Percentiles rank a stretch among this genome's conserved stretches.
These are phyloP conservation scores for Aspergillus haitiensis DNA, from an alignment of 495 filamentous ascomycete genomes.

Conservation along the genomic window DNA sequence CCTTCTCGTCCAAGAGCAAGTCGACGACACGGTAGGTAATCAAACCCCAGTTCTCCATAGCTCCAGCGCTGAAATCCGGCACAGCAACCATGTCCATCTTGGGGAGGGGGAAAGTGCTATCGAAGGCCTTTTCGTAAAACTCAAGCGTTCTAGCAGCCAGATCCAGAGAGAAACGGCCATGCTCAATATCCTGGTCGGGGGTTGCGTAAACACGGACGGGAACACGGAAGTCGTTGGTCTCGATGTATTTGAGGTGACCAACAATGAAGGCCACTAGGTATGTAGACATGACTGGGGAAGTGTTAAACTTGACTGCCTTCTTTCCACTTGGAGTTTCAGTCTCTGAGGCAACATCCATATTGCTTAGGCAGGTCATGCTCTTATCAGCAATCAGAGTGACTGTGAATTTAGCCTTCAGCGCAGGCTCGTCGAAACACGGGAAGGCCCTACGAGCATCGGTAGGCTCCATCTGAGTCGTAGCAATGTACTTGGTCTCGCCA, in stretches of 20 bases:
- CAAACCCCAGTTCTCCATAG: conserved; percentile 99
- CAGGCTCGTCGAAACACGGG: conserved; percentile 72
- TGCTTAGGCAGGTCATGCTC: conserved; percentile 63
- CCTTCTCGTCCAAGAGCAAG: conserved; percentile 88
- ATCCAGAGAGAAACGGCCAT: conserved; percentile 64
- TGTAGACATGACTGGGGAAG: conserved; percentile 66
- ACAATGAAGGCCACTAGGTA: conserved; percentile 70
- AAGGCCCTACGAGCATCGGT: conserved; percentile 66
- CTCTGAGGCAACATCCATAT: conserved; percentile 66
- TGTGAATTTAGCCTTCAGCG: conserved; percentile 66
- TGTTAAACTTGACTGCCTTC: conserved; percentile 67
- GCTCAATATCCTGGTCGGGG: conserved; percentile 63
- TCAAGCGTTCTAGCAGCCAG: conserved; percentile 58
- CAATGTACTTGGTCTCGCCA: conserved; percentile 60
- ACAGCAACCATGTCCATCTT: conserved; percentile 99
- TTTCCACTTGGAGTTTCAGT: conserved; percentile 54
- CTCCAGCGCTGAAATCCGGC: conserved; percentile 88
- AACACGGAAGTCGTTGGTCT: conserved; percentile 64
- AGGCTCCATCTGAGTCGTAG: conserved; percentile 67
- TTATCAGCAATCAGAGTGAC: conserved; percentile 64
- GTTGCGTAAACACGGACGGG: conserved; percentile 65
- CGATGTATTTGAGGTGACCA: conserved; percentile 63
- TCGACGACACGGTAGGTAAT: conserved; percentile 94
- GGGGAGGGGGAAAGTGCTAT: conserved; percentile 54
- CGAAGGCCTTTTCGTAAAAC: conserved; percentile 58